These are phyloP conservation scores for Cardiospermum halicacabum DNA, from an alignment of 345 rosid species.

Conservation along the genomic window DNA sequence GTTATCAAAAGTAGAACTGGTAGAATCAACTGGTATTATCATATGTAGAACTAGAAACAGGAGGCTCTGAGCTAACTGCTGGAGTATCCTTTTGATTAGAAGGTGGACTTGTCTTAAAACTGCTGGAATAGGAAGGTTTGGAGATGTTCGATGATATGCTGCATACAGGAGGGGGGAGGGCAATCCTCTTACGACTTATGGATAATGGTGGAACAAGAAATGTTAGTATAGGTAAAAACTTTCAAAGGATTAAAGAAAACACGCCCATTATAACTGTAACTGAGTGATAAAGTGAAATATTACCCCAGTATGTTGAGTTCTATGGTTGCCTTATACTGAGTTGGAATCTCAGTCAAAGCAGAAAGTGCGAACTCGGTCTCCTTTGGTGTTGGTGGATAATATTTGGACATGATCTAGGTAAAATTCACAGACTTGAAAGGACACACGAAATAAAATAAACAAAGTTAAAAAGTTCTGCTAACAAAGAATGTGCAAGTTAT, in stretches of 20 bases:
- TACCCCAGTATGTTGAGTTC: conserved; percentile 88
- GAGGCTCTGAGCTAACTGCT: conserved; percentile 40
- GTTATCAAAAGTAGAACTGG: conserved; percentile 47
- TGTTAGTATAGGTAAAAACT: conserved; percentile 10
- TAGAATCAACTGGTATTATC: conserved; percentile 10
- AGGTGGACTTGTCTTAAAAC: conserved; percentile 57
- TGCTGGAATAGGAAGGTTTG: conserved; percentile 34
- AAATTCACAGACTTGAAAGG: conserved; percentile 81
- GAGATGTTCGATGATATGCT: conserved; percentile 32
- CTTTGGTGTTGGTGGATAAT: conserved; percentile 45
- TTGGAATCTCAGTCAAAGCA: conserved; percentile 92
- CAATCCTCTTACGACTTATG: conserved; percentile 48
- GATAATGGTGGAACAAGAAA: conserved; percentile 31
- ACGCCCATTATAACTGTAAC: background rate
- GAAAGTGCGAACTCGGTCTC: conserved; percentile 90
- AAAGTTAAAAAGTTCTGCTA: background rate
- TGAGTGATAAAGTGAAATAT: background rate
- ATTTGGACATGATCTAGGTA: conserved; percentile 85
- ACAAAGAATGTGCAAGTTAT: background rate
- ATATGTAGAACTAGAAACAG: conserved; percentile 27
- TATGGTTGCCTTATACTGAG: conserved; percentile 86
- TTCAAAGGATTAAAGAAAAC: conserved; percentile 5
- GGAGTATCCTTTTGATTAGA: conserved; percentile 35
- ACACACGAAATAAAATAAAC: conserved; percentile 1
- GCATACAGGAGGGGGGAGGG: conserved; percentile 73